Base-by-base conservation (phyloP, 1,284 basidiomycete genomes). In the Moesziomyces sp. region DNA sequence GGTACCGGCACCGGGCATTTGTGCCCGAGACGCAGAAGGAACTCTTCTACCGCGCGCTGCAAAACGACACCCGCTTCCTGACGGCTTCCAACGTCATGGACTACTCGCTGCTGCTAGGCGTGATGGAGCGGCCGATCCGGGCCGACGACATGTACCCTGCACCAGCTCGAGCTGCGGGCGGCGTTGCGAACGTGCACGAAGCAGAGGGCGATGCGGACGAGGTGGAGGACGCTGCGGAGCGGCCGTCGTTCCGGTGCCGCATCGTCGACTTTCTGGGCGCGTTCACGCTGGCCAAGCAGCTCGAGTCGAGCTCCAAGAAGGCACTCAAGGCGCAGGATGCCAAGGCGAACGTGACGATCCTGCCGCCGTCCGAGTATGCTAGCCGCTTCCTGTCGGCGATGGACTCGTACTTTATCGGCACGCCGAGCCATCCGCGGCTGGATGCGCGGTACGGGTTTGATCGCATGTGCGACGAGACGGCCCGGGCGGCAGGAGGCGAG, bases 211-310 rank as follows among this genome's bases (percentile, higher is more conserved):
- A 53, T n/a, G 53, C 53, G 10, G 42, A 18, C 16, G 56, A 64
- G 18, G 35, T 23, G 26, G 60, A 53, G 6, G 63, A 67, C 8
- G 19, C 23, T 28, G 23, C 57, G 4, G 55, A 61, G 46, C 38
- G 63, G 21, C 75, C 75, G 9, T 58, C 55, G 30, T 72, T 78
- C 60, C 70, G 76, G 5, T 64, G 70, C 35, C 50, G 78, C 8
- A 77, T 81, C 35, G 79, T 81, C 24, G 79, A 81, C 62, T 79
- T 79, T 49, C 54, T 81, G 10, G 76, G 78, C n/a, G 78, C 76
- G 5, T 78, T 77, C n/a, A 78, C 78, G 5, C 44, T 80, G 28
- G 79, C 76, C 28, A 81, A 81, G 48, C 76, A 76, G 43, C 64
- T 81, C 6, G 79, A 81, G 46, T 73, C 68, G 43, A 75, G 74